Base-by-base conservation (phyloP, 2,329 filamentous ascomycete species). In the Amylocarpus encephaloides region DNA sequence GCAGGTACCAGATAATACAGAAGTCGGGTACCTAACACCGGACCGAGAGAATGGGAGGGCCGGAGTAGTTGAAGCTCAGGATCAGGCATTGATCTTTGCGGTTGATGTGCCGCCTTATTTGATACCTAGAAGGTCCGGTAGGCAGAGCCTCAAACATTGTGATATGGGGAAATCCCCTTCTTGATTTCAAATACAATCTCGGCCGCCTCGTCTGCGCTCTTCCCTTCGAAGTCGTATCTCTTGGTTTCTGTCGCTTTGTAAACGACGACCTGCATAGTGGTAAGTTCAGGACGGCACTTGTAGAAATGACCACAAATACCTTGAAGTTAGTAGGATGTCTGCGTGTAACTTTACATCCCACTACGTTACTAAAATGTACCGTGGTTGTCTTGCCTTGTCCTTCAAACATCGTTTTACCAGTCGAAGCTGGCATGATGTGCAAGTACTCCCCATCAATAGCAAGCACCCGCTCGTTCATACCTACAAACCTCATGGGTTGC, bases 381-480 rank as follows among this genome's bases (percentile, higher is more conserved):
- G 86, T 89, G 2, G 86, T 90, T 32, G 82, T 86, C 70, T 89
- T 90, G 33, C 79, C 79, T 49, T 74, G 76, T 18, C 74, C 76
- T 49, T 85, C 81, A 52, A 80, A 77, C 50, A 82, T 70, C 10
- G 80, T 78, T 64, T 86, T 87, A 34, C 83, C 82, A 9, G 77
- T 77, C 2, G 78, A 79, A 1, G 79, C 75, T 22, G 88, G 86
- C 77, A 89, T 85, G 60, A 94, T 89, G 67, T 92, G 87, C 54
- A 94, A 81, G 66, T 91, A 93, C 66, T 94, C 88, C 52, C 86
- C 86, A 60, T 92, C 88, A 57, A 94, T 88, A 42, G 86, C 82
- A 38, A 93, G 72, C 9, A 88, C 79, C 51, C 86, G 80, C 60
- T 90, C 85, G 53, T 87, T 86, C 62, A 85, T 79, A 3, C 81